A percentile compares a stretch with the other conserved stretches of the same genome.
Conservation (phyloP, 148 eudicot species). For the Linanthus parryae region DNA sequence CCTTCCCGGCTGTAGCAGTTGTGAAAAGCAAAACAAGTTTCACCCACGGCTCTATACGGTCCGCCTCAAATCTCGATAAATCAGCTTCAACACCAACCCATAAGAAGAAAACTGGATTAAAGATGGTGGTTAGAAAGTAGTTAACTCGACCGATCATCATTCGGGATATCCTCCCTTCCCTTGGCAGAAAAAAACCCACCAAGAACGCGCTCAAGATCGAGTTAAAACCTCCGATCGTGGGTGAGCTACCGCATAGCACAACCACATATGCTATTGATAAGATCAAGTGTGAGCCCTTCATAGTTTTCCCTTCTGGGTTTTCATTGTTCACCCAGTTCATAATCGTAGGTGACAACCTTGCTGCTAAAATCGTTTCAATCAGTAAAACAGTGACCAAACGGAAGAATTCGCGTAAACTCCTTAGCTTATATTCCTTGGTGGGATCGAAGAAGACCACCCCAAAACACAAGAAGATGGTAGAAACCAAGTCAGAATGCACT, state of each 20-base stretch:
- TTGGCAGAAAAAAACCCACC: conserved; percentile 74
- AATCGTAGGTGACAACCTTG: conserved; percentile 42
- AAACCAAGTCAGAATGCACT: conserved; percentile 56
- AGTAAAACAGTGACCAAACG: conserved; percentile 23
- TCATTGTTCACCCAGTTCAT: conserved; percentile 64
- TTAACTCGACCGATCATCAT: conserved; percentile 60
- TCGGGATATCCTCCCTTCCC: conserved; percentile 79
- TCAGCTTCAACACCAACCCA: conserved; percentile 74
- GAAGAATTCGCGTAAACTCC: background rate
- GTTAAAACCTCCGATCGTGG: conserved; percentile 32
- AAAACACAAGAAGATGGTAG: conserved; percentile 37
- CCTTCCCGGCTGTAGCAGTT: conserved; percentile 58
- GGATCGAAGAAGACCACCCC: conserved; percentile 49
- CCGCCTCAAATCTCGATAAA: conserved; percentile 27
- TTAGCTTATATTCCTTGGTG: background rate
- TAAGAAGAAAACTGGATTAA: conserved; percentile 66
- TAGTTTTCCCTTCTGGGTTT: conserved; percentile 85
- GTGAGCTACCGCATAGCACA: conserved; percentile 42
- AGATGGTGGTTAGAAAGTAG: conserved; percentile 50
- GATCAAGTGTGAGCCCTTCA: conserved; percentile 82
- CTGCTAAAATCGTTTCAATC: conserved; percentile 30
- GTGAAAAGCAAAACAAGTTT: conserved; percentile 39
- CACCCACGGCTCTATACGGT: conserved; percentile 31
- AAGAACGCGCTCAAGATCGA: conserved; percentile 74
- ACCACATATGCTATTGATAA: conserved; percentile 60